Evolutionary conservation across 306 rosid genomes (phyloP), one percentile per base, ranked within the genome.

Genomic region (Cucurbita pepo): DNA sequence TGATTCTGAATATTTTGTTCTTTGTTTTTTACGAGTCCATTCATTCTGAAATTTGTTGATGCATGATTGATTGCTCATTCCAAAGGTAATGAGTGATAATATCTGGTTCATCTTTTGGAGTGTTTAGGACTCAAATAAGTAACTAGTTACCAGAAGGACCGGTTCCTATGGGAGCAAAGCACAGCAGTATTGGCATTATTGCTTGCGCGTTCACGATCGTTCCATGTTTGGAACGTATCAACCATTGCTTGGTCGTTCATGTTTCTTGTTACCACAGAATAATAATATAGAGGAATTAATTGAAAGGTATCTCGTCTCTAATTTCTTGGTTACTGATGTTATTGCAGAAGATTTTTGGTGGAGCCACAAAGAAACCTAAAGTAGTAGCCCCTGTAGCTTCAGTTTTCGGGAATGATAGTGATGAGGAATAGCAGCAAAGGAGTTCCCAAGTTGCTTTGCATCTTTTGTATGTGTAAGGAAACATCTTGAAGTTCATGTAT

Each of bases 351-450:
- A 65, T 86, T 16, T 50, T 81, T 22, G 85, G 82, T 13, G 62
- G 83, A 75, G 81, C 83, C 80, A 82, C 85, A 36, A 66, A 66
- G 56, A 91, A 94, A 81, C 81, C 65, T 14, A 85, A 81, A 71
- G 85, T 78, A 71, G 85, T 78, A 21, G 71, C 79, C 2, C 51
- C 57, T 0, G 71, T 85, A 16, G 88, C 96, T 75, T 89, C 96
- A 0, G 76, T 91, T 73, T 91, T 94, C 44, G 57, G 86, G 56
- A 79, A 85, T 4, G 92, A 89, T 65, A 87, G 89, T 0, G 96
- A 94, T 51, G 95, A 91, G 57, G 96, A 91, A 57, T 83, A 77
- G 79, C 41, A 30, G 78, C 36, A 15, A 66, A 67, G 21, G 41
- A 7, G 15, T 67, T 18, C 51, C 55, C 41, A 66, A 22, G 18